These are phyloP conservation scores for Sporodiniella umbellata DNA, from an alignment of 371 early-diverging fungal species.

Conservation along the genomic window DNA sequence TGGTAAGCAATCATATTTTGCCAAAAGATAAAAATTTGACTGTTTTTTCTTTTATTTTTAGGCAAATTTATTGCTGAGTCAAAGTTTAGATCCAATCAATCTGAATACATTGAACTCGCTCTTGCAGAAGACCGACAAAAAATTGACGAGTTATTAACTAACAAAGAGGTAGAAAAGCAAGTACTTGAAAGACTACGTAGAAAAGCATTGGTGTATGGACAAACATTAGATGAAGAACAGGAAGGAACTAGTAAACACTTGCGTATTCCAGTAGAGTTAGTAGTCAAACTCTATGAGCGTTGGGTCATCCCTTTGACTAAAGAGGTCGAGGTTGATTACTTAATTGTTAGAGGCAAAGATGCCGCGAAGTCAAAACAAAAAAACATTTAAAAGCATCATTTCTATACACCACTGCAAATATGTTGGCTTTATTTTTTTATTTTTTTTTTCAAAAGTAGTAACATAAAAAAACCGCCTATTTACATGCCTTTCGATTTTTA, in stretches of 20 bases:
- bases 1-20: conserved; percentile 66
- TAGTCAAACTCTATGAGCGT: conserved; percentile 84
- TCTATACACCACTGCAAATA: no score
- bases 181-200: conserved; percentile 77
- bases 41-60: conserved; percentile 20
- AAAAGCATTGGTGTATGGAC: conserved; percentile 92
- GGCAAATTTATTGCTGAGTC: conserved; percentile 96
- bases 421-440: background rate
- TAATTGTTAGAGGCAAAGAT: conserved; percentile 60
- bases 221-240: conserved; percentile 63
- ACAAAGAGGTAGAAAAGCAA: conserved; percentile 77
- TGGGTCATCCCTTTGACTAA: conserved; percentile 88
- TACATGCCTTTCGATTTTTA: conserved; percentile 3
- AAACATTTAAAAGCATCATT: no score
- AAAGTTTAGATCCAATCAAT: conserved; percentile 82
- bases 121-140: conserved; percentile 69
- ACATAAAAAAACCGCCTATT: background rate
- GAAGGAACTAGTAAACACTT: conserved; percentile 35
- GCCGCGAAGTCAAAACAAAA: conserved; percentile 4
- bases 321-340: conserved; percentile 91
- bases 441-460: background rate
- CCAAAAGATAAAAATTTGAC: no score
- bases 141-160: conserved; percentile 83
- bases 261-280: conserved; percentile 71
- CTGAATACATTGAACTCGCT: conserved; percentile 83